These are phyloP conservation scores for Heliamphora exappendiculata DNA, from an alignment of 148 eudicot genomes.

Conservation along the genomic window DNA sequence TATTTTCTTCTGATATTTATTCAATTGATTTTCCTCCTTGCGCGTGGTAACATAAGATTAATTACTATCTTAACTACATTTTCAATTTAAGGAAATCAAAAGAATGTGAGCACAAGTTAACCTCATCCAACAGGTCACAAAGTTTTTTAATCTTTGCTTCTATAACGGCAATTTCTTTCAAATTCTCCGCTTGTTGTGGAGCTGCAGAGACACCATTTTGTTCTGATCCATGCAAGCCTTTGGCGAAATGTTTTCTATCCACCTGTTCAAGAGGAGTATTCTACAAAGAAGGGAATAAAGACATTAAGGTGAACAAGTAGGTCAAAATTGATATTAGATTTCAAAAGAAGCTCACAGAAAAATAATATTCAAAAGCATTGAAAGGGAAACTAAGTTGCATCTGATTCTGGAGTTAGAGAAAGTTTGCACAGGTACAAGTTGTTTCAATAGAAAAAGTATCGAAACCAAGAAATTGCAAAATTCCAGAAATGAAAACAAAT, in stretches of 20 bases:
- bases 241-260: constrained; percentile 83
- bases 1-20: background rate
- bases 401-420: background rate
- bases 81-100: background rate
- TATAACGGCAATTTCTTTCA: constrained; percentile 63
- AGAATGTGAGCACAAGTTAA: constrained; percentile 14
- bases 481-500: too few species aligned
- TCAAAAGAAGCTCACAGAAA: background rate
- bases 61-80: background rate
- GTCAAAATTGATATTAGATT: background rate
- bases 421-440: background rate
- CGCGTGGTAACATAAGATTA: background rate
- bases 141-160: constrained; percentile 72
- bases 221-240: constrained; percentile 33
- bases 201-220: constrained; percentile 48
- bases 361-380: background rate
- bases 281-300: constrained; percentile 34
- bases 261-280: constrained; percentile 73
- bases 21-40: background rate
- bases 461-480: constrained; percentile 2
- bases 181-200: constrained; percentile 44
- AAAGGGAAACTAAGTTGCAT: background rate
- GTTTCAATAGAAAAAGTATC: background rate
- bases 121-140: constrained; percentile 80
- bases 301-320: constrained; percentile 6